Evolutionary conservation across 2,329 filamentous ascomycete genomes (phyloP).

Genomic region (Podosphaera fusca): DNA sequence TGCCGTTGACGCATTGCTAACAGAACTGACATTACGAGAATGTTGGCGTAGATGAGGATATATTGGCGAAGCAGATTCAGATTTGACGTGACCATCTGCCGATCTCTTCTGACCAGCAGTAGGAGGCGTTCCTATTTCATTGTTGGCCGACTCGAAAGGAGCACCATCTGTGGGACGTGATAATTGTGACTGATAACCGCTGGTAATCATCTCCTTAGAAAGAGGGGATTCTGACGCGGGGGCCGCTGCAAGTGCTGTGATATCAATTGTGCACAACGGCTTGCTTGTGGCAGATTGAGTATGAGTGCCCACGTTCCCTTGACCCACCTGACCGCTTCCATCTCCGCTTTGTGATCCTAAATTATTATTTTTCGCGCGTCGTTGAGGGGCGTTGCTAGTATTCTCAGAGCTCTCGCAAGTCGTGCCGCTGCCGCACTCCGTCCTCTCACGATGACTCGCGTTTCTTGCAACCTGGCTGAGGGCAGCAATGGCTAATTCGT

Average conservation of each 20-base stretch:
- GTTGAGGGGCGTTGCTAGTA: background rate
- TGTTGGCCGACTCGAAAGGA: background rate
- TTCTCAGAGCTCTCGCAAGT: background rate
- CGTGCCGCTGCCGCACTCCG: slow-evolving; percentile 11
- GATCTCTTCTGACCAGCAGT: slow-evolving; percentile 43
- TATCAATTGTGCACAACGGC: too few relatives aligned
- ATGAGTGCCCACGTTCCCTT: too few relatives aligned
- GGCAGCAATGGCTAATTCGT: slow-evolving; percentile 12
- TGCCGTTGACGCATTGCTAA: slow-evolving; percentile 35
- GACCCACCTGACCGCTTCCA: slow-evolving; percentile 18
- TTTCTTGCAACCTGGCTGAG: slow-evolving; percentile 8
- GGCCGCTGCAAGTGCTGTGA: slow-evolving; percentile 23
- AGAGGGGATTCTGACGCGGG: slow-evolving; percentile 16
- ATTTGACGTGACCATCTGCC: slow-evolving; percentile 51
- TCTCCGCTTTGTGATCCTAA: slow-evolving; percentile 27
- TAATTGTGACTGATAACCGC: too few relatives aligned
- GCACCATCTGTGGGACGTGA: background rate
- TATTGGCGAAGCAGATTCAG: slow-evolving; percentile 21
- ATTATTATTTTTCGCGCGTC: slow-evolving; percentile 11
- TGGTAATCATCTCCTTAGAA: slow-evolving; percentile 5
- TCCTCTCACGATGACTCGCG: slow-evolving; percentile 9
- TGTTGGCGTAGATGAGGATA: slow-evolving; percentile 23
- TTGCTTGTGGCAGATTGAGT: too few relatives aligned
- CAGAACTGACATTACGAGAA: slow-evolving; percentile 47
- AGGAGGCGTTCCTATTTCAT: slow-evolving; percentile 6